A percentile compares a stretch with the other conserved stretches of the same genome.
Conservation (phyloP, 192 early-diverging fungal genomes). For the Mortierella claussenii region DNA sequence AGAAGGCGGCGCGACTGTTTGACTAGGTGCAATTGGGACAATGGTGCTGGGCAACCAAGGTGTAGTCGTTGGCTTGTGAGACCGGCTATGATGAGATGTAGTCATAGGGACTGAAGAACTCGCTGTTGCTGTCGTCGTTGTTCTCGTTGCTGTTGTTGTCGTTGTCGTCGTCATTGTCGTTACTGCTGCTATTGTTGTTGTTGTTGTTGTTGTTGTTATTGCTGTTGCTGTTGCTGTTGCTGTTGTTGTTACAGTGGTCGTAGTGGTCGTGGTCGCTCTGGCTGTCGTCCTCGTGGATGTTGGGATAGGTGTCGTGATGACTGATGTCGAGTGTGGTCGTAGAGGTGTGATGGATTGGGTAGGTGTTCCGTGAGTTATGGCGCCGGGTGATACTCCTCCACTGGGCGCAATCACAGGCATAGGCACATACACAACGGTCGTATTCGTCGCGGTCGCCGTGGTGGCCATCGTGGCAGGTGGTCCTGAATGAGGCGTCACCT, state of each 20-base stretch:
- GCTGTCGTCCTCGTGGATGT: no score
- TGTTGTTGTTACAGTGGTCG: background rate
- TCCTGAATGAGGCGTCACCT: no score
- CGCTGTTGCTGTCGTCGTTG: background rate
- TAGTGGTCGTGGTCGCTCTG: no score
- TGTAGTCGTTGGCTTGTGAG: slow-evolving; percentile 12
- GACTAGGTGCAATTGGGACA: slow-evolving; percentile 20
- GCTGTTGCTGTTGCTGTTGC: background rate
- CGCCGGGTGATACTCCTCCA: no score
- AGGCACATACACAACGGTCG: no score
- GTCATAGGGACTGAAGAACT: background rate
- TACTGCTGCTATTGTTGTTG: background rate
- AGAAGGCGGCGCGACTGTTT: slow-evolving; percentile 3
- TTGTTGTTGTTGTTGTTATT: background rate
- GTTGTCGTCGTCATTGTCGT: background rate
- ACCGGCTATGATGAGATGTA: background rate
- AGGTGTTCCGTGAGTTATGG: no score
- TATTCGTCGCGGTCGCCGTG: no score
- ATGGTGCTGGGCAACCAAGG: slow-evolving; percentile 43
- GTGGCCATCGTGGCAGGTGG: no score
- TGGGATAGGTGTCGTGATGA: no score
- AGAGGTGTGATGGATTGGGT: no score
- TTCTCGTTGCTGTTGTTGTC: background rate
- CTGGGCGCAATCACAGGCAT: no score
- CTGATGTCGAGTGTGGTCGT: no score